Base-by-base conservation (phyloP, 352 stramenopile species). In the Thalassiosira mediterranea region DNA sequence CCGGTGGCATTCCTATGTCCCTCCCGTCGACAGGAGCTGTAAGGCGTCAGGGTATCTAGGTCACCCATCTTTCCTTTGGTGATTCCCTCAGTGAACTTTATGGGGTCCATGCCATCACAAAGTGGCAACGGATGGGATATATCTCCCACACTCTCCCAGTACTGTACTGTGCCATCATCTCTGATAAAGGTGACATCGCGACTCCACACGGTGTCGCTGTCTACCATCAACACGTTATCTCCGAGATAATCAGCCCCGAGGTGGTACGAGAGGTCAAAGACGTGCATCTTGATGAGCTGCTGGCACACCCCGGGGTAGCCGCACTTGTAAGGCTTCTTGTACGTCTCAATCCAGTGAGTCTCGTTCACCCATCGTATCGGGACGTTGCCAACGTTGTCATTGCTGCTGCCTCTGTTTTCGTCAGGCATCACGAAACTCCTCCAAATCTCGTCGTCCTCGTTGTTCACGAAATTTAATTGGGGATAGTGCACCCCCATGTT, bases 161-260 rank as follows among this genome's bases (percentile, higher is more conserved):
- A 80, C 4, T 40, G 61, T 1, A 80, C 53, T 42, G 23, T 64
- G 26, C 66, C 66, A 53, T 80, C 32, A 25, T 53, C 62, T 42
- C 74, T 13, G 13, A 80, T 31, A 29, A 80, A 80, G 5, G 62
- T 73, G 11, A 53, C 37, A 49, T 80, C 54, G 42, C 62, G 32
- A 31, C 34, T 63, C 72, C 72, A 80, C 5, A 80, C 63, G 2
- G 72, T 80, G 47, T 80, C 72, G 17, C 53, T 71, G 48, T 80
- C 72, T 10, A 80, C 25, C 31, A 80, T 61, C 11, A 80, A 42
- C 0, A 80, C 59, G 31, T 75, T 75, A 26, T 75, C 57, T 2
- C 61, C 62, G 49, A 80, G 58, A n/a, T n/a, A n/a, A 60, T 71
- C 28, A 4, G 59, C 7, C 10, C 29, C 31, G 7, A 75, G 40